A percentile compares a stretch with the other conserved stretches of the same genome.
These are phyloP conservation scores for Raffaelea albimanens DNA, from an alignment of 2,329 filamentous ascomycete species.

Conservation along the genomic window DNA sequence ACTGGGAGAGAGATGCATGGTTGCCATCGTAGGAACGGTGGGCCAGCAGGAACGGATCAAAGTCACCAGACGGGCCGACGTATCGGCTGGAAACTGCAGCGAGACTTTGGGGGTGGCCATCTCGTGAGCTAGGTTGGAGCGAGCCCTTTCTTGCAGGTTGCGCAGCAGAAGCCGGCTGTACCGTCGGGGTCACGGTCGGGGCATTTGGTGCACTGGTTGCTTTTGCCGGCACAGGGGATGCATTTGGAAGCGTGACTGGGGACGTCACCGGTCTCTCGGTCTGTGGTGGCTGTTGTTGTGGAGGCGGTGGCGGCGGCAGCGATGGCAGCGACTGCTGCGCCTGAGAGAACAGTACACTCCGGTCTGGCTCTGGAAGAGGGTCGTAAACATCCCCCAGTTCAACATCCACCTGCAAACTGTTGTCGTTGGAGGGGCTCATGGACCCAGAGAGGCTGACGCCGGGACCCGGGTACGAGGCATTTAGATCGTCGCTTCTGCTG, in stretches of 20 bases:
- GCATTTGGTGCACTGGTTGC: background rate
- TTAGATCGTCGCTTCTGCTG: background rate
- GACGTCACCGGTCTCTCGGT: background rate
- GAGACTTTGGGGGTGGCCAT: background rate
- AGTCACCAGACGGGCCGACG: constrained; percentile 2
- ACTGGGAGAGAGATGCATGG: constrained; percentile 1
- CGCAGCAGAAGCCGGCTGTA: background rate
- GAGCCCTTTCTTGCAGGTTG: background rate
- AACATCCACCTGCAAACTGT: too few relatives aligned
- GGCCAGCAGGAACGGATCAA: constrained; percentile 4
- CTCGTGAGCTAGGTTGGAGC: background rate
- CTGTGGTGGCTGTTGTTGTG: too few relatives aligned
- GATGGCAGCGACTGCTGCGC: background rate
- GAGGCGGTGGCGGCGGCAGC: background rate
- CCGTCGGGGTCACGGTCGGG: background rate
- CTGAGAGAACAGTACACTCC: background rate
- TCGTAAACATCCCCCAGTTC: too few relatives aligned
- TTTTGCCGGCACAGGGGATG: background rate
- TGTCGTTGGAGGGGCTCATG: too few relatives aligned
- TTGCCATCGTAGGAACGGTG: background rate
- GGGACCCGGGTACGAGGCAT: background rate
- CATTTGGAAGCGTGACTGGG: background rate
- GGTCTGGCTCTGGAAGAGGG: background rate
- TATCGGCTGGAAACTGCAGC: background rate
- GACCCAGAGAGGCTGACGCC: background rate